Evolutionary conservation across 2,329 filamentous ascomycete species (phyloP), one percentile per base, ranked within the genome.

Genomic region (Curvularia hawaiiensis): DNA sequence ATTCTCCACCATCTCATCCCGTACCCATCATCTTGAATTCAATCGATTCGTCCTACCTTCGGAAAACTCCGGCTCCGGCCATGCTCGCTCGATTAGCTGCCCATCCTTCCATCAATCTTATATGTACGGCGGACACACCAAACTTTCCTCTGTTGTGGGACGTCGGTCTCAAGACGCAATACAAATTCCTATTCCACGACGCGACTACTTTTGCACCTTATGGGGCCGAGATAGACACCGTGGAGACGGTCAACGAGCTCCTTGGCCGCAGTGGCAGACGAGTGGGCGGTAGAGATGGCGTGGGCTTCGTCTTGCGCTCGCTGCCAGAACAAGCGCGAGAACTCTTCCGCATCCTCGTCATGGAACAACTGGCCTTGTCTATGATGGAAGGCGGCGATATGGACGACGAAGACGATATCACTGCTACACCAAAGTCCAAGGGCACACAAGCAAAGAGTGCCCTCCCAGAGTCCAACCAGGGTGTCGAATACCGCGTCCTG

Each of bases 131-230:
- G 54, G 94, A 98, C 77, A 92, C 91, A 9, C 92, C 93, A 7
- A 91, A 90, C 68, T 97, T 97, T 70, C 81, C 91, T 0, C 79
- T 97, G 1, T 83, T 98, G 50, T 99, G 94, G 93, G 92, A 97
- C 77, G 88, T 91, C 52, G 88, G 88, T 53, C 83, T 93, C n/a
- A 89, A 90, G 46, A 89, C 91, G 16, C 86, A 90, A 28, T 91
- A 93, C 77, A 90, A 90, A 74, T 93, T 97, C 66, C 80, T 92
- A 28, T 97, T 96, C 77, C 95, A 99, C 79, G 93, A 99, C 78
- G 90, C 90, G 69, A 98, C 95, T 1, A 98, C 95, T 0, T 97
- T 97, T 71, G 82, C 85, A 0, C 84, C 91, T 0, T 91, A 90
- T 66, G 81, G 83, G 11, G 83, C 84, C 11, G 92, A 97, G 74